Conservation (phyloP, 1,284 basidiomycete genomes). For the Cronartium ribicola region DNA sequence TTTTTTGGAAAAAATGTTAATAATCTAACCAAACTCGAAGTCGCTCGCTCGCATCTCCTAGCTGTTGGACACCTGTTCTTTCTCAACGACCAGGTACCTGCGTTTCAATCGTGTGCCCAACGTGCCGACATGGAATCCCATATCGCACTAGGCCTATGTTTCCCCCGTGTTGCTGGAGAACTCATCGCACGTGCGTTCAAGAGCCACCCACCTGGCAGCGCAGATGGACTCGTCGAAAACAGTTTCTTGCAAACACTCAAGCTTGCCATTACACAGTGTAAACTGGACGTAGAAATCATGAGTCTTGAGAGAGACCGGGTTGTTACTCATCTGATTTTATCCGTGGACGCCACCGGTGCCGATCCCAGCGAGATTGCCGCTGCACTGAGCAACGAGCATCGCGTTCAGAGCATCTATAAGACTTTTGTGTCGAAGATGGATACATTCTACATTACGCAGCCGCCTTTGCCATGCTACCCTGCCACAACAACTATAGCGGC, state of each 20-base stretch:
- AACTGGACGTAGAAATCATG: conserved; percentile 22
- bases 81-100: background rate
- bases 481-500: conserved; percentile 18
- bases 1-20: conserved; percentile 58
- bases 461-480: conserved; percentile 35
- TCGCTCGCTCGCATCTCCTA: conserved; percentile 64
- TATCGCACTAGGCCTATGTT: conserved; percentile 19
- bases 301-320: conserved; percentile 23
- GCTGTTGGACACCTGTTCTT: conserved; percentile 43
- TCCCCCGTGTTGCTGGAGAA: conserved; percentile 24
- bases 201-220: background rate
- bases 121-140: conserved; percentile 15
- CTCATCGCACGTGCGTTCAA: conserved; percentile 34
- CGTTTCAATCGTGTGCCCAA: conserved; percentile 21
- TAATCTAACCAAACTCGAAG: conserved; percentile 63
- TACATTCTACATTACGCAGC: conserved; percentile 10
- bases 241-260: conserved; percentile 13
- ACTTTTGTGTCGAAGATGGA: conserved; percentile 20
- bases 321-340: conserved; percentile 19
- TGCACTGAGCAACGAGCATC: conserved; percentile 12
- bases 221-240: conserved; percentile 7
- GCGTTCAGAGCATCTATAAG: conserved; percentile 22
- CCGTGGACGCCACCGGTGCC: background rate
- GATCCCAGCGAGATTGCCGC: conserved; percentile 15
- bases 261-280: background rate